A percentile compares a stretch with the other conserved stretches of the same genome.
Conservation (phyloP, 495 filamentous ascomycete genomes). For the Xeromyces bisporus region DNA sequence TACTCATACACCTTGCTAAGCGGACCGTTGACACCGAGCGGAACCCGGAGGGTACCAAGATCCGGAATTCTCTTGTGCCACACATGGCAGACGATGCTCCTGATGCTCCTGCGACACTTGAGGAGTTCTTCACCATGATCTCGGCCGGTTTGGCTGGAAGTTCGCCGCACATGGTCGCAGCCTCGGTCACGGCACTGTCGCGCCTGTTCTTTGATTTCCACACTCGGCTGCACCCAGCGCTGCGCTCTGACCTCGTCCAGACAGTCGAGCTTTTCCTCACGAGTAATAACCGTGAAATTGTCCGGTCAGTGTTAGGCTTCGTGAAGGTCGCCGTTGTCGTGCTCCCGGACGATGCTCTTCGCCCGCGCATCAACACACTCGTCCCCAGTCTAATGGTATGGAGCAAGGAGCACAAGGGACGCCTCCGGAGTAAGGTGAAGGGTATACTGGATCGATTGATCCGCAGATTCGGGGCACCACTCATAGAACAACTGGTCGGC, state of each 20-base stretch:
- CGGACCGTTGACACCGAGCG: slow-evolving; percentile 43
- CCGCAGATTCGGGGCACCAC: slow-evolving; percentile 67
- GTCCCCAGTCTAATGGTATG: slow-evolving; percentile 85
- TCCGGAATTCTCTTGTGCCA: slow-evolving; percentile 69
- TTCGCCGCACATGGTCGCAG: slow-evolving; percentile 89
- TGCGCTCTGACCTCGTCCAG: slow-evolving; percentile 65
- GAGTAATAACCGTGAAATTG: slow-evolving; percentile 89
- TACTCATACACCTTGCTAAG: slow-evolving; percentile 76
- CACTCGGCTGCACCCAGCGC: slow-evolving; percentile 32
- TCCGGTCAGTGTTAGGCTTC: slow-evolving; percentile 81
- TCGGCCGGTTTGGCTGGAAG: slow-evolving; percentile 82
- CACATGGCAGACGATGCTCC: slow-evolving; percentile 70
- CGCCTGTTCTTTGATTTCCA: slow-evolving; percentile 83
- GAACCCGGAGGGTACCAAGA: slow-evolving; percentile 46
- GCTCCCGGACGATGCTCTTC: slow-evolving; percentile 57
- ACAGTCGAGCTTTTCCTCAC: slow-evolving; percentile 91
- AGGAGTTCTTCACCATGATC: slow-evolving; percentile 97
- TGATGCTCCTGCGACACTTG: slow-evolving; percentile 57
- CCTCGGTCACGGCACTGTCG: slow-evolving; percentile 80
- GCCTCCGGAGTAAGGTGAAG: slow-evolving; percentile 91
- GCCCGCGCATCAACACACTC: slow-evolving; percentile 51
- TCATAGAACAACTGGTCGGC: slow-evolving; percentile 51
- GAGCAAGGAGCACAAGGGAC: slow-evolving; percentile 94
- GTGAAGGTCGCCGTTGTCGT: slow-evolving; percentile 88
- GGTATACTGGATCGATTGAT: slow-evolving; percentile 90